Base-by-base conservation (phyloP, 768 basidiomycete genomes). In the Kwoniella sp. region DNA sequence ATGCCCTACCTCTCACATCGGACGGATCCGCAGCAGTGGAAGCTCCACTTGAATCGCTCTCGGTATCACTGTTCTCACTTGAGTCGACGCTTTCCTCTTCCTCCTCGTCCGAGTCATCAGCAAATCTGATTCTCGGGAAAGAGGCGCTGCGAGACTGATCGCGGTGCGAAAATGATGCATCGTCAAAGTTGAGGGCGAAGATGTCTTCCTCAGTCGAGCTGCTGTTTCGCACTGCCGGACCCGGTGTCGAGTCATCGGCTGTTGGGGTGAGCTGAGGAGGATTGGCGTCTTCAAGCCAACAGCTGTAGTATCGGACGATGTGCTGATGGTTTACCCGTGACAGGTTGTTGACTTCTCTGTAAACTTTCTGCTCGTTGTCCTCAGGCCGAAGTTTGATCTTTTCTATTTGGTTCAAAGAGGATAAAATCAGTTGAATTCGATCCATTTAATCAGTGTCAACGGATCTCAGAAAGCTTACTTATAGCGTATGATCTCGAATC, bases 71-170 rank as follows among this genome's bases (percentile, higher is more conserved):
- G n/a, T 74, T 69, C 28, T 62, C 65, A 15, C 63, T 58, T 31
- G 72, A 69, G 25, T 65, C 69, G 22, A 61, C 69, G 52, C 73
- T 63, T 4, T 83, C 81, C 22, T 85, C 85, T 23, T 84, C 84
- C 22, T 82, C 83, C 3, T 69, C 72, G 30, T 70, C 71, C 25
- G 62, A 66, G 8, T 68, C 73, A 51, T 83, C 81, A 37, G 82
- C 87, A 74, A 93, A 93, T 72, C 91, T 89, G 25, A 95, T 92
- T 69, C 90, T 90, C 0, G 93, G 92, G 72, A 95, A 95, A 1
- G 74, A 76, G 7, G 84, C 85, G 9, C 86, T 85, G 59, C 73
- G 54, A 81, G 83, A 69, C 84, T 68, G 69, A 52, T 73, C 71
- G 15, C 74, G 52, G 41, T 73, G 54, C 3, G 69, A 65, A 47